phyloP scores from a whole-genome alignment of 2,329 filamentous ascomycete genomes.

The Bipolaris zeicola region DNA sequence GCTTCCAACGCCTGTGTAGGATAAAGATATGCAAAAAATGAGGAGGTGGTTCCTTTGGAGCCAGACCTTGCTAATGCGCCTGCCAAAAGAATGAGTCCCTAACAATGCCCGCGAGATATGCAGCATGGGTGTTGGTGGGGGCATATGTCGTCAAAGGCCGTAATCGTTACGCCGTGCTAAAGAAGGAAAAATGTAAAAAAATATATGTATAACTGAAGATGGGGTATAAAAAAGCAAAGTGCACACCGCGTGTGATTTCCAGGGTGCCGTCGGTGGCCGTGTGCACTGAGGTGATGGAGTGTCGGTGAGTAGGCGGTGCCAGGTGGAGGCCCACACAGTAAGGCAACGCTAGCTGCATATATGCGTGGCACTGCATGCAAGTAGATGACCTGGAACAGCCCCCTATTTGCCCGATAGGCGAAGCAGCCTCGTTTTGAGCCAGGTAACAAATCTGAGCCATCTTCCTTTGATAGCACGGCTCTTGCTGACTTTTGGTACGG shows the following conservation, averaged over 20 bases:
- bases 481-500: conserved; percentile 40
- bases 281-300: background rate
- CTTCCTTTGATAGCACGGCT: conserved; percentile 48
- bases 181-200: conserved; percentile 8
- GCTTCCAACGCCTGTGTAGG: conserved; percentile 17
- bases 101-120: conserved; percentile 29
- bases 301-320: background rate
- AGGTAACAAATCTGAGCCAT: conserved; percentile 63
- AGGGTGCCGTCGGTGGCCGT: background rate
- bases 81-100: conserved; percentile 17
- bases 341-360: background rate
- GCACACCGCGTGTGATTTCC: background rate
- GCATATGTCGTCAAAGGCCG: conserved; percentile 26
- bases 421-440: conserved; percentile 61
- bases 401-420: conserved; percentile 48
- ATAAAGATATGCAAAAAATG: conserved; percentile 7
- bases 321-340: background rate
- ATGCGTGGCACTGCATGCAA: conserved; percentile 5
- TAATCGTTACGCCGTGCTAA: conserved; percentile 32
- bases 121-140: conserved; percentile 20
- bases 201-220: conserved; percentile 9
- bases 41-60: conserved; percentile 6
- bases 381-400: background rate
- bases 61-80: conserved; percentile 20
- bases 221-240: conserved; percentile 8